Percentiles rank a stretch among this genome's conserved stretches.
These are phyloP conservation scores for Candida glucosophila DNA, from an alignment of 1,139 yeast genomes.

Conservation along the genomic window DNA sequence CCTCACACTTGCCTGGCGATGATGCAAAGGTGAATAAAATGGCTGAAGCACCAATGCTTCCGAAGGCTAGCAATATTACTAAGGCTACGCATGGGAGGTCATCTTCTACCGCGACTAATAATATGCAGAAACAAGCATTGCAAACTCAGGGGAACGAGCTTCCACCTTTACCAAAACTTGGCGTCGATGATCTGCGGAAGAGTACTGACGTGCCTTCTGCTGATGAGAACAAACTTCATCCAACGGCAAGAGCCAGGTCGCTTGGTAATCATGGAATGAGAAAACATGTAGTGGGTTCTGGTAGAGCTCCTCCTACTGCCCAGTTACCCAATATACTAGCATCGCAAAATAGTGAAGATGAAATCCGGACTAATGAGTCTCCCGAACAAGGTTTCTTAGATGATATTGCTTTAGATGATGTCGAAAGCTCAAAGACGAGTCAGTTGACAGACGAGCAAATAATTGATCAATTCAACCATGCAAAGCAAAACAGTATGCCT, in stretches of 20 bases:
- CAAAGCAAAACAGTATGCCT: slow-evolving; percentile 80
- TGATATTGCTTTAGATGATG: slow-evolving; percentile 49
- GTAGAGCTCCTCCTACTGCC: slow-evolving; percentile 6
- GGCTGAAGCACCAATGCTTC: too few species aligned
- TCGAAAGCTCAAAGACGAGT: slow-evolving; percentile 26
- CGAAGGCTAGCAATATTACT: slow-evolving; percentile 5
- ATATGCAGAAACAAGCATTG: slow-evolving; percentile 12
- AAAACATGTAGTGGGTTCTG: slow-evolving; percentile 38
- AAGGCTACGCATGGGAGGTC: slow-evolving; percentile 20
- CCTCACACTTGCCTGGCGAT: too few species aligned
- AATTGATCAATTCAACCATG: slow-evolving; percentile 56
- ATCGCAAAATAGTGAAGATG: slow-evolving; percentile 38
- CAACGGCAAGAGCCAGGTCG: slow-evolving; percentile 84
- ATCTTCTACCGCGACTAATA: slow-evolving; percentile 18
- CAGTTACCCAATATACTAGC: slow-evolving; percentile 41
- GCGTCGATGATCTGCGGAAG: slow-evolving; percentile 11
- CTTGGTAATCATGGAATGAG: slow-evolving; percentile 72
- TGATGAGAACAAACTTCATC: too few species aligned
- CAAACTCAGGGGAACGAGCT: slow-evolving; percentile 41
- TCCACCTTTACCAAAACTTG: slow-evolving; percentile 39
- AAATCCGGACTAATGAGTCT: slow-evolving; percentile 18
- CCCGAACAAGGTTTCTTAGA: slow-evolving; percentile 62
- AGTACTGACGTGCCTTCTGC: too few species aligned
- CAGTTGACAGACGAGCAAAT: slow-evolving; percentile 54
- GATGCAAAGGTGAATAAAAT: too few species aligned